Percentiles rank a stretch among this genome's conserved stretches.
phyloP scores from a whole-genome alignment of 805 yeast genomes.

The Hanseniaspora pseudoguilliermondii region DNA sequence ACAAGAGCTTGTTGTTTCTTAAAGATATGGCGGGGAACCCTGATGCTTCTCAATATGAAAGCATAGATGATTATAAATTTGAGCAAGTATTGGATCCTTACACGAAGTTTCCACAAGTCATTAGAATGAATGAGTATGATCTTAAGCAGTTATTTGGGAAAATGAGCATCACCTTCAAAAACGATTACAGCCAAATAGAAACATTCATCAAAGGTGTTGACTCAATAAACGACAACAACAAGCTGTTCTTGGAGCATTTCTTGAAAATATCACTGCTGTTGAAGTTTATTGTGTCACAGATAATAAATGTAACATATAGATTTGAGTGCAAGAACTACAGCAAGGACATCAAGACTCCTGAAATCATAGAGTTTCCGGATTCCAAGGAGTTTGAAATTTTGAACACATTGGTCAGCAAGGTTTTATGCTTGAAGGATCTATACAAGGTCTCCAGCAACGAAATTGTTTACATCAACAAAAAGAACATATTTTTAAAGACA shows the following conservation, averaged over 20 bases:
- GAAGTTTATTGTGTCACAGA: constrained; percentile 7
- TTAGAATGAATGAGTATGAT: constrained; percentile 5
- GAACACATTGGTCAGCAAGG: neutral
- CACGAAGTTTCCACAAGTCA: neutral
- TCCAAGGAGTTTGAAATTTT: constrained; percentile 1
- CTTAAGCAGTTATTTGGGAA: neutral
- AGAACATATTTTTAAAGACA: neutral
- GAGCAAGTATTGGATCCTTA: neutral
- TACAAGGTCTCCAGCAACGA: neutral
- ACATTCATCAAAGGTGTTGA: neutral
- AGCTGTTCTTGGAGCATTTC: neutral
- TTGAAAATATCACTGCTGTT: constrained; percentile 2
- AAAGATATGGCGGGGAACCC: neutral
- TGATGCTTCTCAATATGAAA: neutral
- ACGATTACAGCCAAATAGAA: neutral
- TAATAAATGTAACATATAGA: neutral
- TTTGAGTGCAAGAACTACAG: neutral
- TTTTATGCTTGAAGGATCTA: neutral
- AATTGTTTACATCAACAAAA: neutral
- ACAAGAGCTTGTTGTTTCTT: neutral
- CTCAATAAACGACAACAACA: neutral
- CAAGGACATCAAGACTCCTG: neutral
- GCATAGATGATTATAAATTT: neutral
- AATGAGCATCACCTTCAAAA: neutral
- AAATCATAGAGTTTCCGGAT: constrained; percentile 1